Conservation (phyloP, 148 eudicot genomes). For the Fagopyrum esculentum region DNA sequence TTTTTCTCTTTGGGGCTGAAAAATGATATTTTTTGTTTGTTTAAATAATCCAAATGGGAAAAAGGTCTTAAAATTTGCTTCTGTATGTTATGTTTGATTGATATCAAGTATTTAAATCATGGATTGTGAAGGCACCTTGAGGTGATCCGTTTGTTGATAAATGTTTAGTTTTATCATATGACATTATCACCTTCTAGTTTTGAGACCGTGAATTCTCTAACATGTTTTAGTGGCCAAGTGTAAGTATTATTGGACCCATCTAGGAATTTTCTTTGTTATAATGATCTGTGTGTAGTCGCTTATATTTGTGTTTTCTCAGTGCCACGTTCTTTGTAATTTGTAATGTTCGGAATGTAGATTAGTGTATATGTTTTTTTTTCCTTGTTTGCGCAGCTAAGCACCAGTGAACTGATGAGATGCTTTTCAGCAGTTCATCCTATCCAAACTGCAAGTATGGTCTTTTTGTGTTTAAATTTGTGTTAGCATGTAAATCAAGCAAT, state of each 20-base stretch:
- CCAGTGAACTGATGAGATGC: background rate
- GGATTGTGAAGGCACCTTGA: background rate
- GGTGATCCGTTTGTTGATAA: background rate
- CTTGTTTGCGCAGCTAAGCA: background rate
- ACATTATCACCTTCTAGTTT: too few species aligned
- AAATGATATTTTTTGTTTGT: too few species aligned
- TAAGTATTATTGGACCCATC: background rate
- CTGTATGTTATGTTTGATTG: background rate
- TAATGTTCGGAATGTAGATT: background rate
- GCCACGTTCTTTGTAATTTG: background rate
- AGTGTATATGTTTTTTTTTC: background rate
- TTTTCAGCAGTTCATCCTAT: background rate
- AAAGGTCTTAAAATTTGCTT: background rate
- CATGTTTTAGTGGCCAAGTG: background rate
- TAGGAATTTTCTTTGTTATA: background rate
- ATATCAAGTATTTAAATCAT: background rate
- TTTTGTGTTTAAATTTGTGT: too few species aligned
- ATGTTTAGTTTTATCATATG: too few species aligned
- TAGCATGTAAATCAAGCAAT: background rate
- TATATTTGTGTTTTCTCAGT: background rate
- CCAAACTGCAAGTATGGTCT: background rate
- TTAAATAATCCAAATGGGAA: background rate
- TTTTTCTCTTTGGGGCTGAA: background rate
- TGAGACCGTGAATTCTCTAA: too few species aligned
- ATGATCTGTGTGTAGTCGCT: background rate